These are phyloP conservation scores for Globisporangium barbulae DNA, from an alignment of 352 stramenopile species.

Conservation along the genomic window DNA sequence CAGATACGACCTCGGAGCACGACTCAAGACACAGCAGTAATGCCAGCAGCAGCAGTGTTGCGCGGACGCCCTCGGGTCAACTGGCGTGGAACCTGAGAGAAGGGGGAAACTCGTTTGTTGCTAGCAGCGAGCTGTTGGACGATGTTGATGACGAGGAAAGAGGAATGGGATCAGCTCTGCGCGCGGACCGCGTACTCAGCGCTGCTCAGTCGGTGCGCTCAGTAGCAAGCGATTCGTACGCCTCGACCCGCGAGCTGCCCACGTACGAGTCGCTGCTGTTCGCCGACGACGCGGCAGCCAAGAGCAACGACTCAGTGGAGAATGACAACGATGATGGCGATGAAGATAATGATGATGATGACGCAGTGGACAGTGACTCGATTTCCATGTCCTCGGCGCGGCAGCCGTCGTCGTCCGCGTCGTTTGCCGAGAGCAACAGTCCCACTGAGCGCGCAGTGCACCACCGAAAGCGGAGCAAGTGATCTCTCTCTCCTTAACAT, in stretches of 20 bases:
- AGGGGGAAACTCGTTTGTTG: background rate
- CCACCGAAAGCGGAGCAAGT: background rate
- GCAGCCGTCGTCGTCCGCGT: background rate
- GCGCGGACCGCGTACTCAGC: background rate
- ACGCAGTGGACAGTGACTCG: background rate
- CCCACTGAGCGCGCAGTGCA: background rate
- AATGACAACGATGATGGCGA: slow-evolving; percentile 25
- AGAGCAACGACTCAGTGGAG: slow-evolving; percentile 2
- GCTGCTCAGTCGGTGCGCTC: slow-evolving; percentile 17
- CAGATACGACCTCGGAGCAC: slow-evolving; percentile 2
- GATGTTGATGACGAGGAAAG: background rate
- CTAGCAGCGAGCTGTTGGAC: background rate
- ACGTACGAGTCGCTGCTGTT: slow-evolving; percentile 20
- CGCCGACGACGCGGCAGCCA: slow-evolving; percentile 1
- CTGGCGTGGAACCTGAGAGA: slow-evolving; percentile 6
- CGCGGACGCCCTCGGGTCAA: background rate
- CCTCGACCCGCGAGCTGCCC: slow-evolving; percentile 18
- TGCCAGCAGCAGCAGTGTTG: slow-evolving; percentile 5
- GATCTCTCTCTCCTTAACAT: background rate
- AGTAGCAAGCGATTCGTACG: slow-evolving; percentile 25
- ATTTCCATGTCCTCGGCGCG: background rate
- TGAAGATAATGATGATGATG: slow-evolving; percentile 21
- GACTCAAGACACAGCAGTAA: background rate
- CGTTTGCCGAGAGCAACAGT: slow-evolving; percentile 1
- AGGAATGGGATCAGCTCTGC: background rate